Evolutionary conservation across 2,329 filamentous ascomycete species (phyloP).

Genomic region (Stromatinia cepivora): DNA sequence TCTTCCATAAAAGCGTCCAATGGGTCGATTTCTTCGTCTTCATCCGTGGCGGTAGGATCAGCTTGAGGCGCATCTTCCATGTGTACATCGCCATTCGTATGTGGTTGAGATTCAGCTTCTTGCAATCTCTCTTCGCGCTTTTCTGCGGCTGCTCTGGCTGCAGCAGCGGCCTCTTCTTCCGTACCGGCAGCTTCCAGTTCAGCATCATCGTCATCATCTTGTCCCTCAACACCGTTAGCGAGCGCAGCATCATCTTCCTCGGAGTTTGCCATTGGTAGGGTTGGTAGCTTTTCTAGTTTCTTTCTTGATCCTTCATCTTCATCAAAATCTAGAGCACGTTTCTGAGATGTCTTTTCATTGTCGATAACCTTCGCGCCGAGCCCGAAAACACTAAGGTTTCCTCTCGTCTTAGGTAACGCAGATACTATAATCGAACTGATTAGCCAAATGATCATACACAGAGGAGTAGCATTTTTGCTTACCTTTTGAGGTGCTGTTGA

Average conservation of each 20-base stretch:
- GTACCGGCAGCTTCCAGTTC: conserved; percentile 76
- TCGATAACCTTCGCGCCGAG: conserved; percentile 69
- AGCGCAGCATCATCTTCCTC: conserved; percentile 54
- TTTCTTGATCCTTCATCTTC: conserved; percentile 85
- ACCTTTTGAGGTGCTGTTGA: conserved; percentile 46
- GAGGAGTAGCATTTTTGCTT: not conserved
- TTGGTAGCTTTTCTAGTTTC: conserved; percentile 88
- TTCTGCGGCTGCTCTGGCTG: conserved; percentile 81
- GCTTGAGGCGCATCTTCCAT: conserved; percentile 41
- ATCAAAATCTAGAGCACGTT: conserved; percentile 78
- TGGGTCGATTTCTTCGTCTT: conserved; percentile 78
- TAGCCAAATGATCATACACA: conserved; percentile 22
- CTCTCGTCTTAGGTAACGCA: conserved; percentile 64
- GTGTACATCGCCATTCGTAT: conserved; percentile 39
- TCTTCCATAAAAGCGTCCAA: conserved; percentile 93
- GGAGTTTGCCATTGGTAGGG: conserved; percentile 64
- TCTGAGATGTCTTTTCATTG: conserved; percentile 63
- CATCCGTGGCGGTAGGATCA: conserved; percentile 46
- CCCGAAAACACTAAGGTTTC: conserved; percentile 81
- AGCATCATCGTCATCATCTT: conserved; percentile 59
- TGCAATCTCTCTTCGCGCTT: conserved; percentile 70
- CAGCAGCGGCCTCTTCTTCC: conserved; percentile 85
- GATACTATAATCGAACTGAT: conserved; percentile 42
- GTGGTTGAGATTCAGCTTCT: conserved; percentile 46
- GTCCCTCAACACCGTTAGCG: conserved; percentile 61